Conservation (phyloP, 1,139 yeast species). For the Meyerozyma carpophila region DNA sequence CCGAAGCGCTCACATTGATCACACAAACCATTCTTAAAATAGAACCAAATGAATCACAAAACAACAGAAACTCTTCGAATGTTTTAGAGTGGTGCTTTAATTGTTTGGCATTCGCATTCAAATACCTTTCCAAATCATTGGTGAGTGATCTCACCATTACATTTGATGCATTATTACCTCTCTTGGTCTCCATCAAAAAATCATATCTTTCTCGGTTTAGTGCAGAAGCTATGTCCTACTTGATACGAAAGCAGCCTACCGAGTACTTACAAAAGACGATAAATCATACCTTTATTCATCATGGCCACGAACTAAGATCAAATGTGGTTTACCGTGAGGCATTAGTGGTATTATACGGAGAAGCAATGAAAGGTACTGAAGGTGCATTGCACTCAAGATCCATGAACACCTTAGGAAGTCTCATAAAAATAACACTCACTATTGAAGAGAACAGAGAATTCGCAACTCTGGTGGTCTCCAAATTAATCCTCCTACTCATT, state of each 20-base stretch:
- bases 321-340: constrained; percentile 49
- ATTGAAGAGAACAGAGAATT: not conserved
- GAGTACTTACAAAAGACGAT: constrained; percentile 46
- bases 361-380: constrained; percentile 68
- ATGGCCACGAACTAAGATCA: constrained; percentile 23
- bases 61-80: constrained; percentile 47
- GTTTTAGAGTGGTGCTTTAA: constrained; percentile 82
- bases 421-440: not conserved
- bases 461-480: not conserved
- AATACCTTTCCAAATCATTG: constrained; percentile 66
- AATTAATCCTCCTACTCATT: constrained; percentile 24
- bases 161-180: constrained; percentile 57
- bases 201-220: constrained; percentile 75
- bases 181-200: constrained; percentile 49
- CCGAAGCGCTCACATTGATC: constrained; percentile 46
- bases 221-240: constrained; percentile 84
- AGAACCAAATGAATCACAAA: constrained; percentile 42
- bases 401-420: not conserved
- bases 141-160: constrained; percentile 64
- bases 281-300: constrained; percentile 45
- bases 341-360: constrained; percentile 59
- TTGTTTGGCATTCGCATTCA: constrained; percentile 82
- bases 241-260: constrained; percentile 63
- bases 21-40: constrained; percentile 45
- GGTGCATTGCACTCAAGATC: constrained; percentile 74